A percentile compares a stretch with the other conserved stretches of the same genome.
phyloP scores from a whole-genome alignment of 495 filamentous ascomycete genomes.

The Polyplosphaeria fusca region DNA sequence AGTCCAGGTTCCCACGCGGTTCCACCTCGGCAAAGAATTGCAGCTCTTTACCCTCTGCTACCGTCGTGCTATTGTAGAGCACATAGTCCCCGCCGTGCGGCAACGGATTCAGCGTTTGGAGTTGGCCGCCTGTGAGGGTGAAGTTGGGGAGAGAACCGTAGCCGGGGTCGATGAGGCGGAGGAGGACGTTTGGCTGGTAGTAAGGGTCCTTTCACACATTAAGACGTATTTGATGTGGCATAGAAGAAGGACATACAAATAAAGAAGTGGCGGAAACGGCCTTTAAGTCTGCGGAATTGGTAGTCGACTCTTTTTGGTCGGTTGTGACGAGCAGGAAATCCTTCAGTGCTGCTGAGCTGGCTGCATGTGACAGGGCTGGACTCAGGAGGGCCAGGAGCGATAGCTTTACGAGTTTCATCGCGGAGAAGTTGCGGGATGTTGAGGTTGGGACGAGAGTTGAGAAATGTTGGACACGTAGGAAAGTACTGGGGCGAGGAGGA shows the following conservation, averaged over 20 bases:
- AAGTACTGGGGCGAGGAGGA: too few relatives aligned
- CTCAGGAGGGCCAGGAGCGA: too few relatives aligned
- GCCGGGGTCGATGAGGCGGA: constrained; percentile 35
- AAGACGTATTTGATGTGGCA: background rate
- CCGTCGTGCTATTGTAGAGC: constrained; percentile 32
- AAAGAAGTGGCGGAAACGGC: constrained; percentile 23
- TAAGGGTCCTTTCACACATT: constrained; percentile 20
- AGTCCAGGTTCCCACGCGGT: constrained; percentile 27
- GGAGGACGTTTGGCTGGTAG: constrained; percentile 28
- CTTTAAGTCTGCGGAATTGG: constrained; percentile 11
- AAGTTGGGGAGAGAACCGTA: constrained; percentile 35
- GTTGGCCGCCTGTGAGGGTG: constrained; percentile 33
- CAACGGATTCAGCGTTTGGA: constrained; percentile 20
- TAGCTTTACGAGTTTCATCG: too few relatives aligned
- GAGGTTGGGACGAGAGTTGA: too few relatives aligned
- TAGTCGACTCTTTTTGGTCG: constrained; percentile 1
- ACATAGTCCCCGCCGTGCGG: constrained; percentile 27
- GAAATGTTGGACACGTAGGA: too few relatives aligned
- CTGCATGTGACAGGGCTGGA: too few relatives aligned
- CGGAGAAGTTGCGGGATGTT: too few relatives aligned
- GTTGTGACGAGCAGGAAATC: constrained; percentile 29
- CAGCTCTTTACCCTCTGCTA: constrained; percentile 23
- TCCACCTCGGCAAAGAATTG: constrained; percentile 20
- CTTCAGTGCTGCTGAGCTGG: constrained; percentile 2
- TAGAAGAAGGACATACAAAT: constrained; percentile 16